Evolutionary conservation across 78 protist genomes (phyloP).

Genomic region (Diacronema lutheri): DNA sequence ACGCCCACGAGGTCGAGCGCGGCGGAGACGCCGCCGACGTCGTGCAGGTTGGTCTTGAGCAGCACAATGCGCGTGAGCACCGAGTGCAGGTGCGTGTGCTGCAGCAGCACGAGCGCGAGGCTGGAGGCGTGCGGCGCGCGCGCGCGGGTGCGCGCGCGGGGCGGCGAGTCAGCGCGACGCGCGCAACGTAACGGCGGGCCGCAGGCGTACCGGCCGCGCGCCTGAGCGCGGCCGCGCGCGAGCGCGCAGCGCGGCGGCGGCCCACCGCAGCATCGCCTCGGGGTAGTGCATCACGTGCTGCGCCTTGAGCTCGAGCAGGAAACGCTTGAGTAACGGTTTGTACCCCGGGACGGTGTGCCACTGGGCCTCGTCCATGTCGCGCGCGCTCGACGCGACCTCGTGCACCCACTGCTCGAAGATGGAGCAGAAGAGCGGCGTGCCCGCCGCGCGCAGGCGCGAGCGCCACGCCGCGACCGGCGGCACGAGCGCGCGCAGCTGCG

Average conservation of each 20-base stretch:
- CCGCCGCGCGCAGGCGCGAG: background rate
- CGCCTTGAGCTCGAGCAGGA: constrained; percentile 11
- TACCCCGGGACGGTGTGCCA: constrained; percentile 4
- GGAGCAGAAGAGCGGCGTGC: background rate
- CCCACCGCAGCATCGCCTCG: too few species aligned
- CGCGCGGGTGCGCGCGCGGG: too few species aligned
- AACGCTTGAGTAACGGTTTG: background rate
- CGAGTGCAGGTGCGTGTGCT: constrained; percentile 14
- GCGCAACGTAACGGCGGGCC: too few species aligned
- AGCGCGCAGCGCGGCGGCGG: too few species aligned
- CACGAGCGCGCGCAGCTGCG: background rate
- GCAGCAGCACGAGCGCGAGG: background rate
- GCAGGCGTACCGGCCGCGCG: constrained; percentile 3
- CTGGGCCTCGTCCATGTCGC: background rate
- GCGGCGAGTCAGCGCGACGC: too few species aligned
- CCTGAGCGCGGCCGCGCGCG: background rate
- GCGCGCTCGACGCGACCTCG: background rate
- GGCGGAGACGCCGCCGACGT: constrained; percentile 17
- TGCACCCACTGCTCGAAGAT: background rate
- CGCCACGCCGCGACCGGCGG: background rate
- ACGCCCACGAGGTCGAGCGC: background rate
- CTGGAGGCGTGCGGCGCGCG: too few species aligned
- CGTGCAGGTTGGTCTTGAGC: background rate
- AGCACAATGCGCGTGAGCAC: background rate
- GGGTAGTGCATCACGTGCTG: too few species aligned